phyloP scores from a whole-genome alignment of 345 rosid genomes.

The Citrus inodora region DNA sequence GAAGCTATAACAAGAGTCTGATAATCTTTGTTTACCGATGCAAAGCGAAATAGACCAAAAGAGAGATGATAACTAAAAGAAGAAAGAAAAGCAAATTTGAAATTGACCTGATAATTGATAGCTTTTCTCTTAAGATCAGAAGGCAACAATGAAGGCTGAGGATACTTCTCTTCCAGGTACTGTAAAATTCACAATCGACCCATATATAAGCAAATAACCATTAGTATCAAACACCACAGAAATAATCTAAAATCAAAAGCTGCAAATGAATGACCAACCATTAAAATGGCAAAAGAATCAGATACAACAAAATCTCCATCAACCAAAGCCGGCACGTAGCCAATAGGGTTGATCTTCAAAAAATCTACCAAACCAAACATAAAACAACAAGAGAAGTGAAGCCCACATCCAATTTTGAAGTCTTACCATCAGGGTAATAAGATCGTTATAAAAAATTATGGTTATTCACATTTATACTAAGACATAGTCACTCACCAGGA shows the following conservation, averaged over 20 bases:
- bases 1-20: neutral
- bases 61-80: neutral
- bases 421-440: neutral
- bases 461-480: neutral
- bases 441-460: neutral
- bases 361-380: slow-evolving; percentile 43
- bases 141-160: slow-evolving; percentile 66
- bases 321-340: slow-evolving; percentile 66
- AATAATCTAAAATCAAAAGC: neutral
- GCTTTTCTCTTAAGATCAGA: slow-evolving; percentile 55
- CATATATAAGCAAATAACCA: neutral
- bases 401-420: neutral
- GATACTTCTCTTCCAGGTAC: slow-evolving; percentile 88
- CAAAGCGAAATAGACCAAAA: neutral
- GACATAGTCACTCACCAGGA: slow-evolving; percentile 41
- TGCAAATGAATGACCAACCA: slow-evolving; percentile 29
- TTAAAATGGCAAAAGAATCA: slow-evolving; percentile 75
- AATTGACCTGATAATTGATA: slow-evolving; percentile 61
- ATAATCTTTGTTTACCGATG: neutral
- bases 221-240: neutral
- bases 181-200: slow-evolving; percentile 12
- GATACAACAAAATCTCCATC: slow-evolving; percentile 68
- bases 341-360: slow-evolving; percentile 69
- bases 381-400: neutral
- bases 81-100: neutral